Evolutionary conservation across 768 basidiomycete species (phyloP).

Genomic region (Rhodotorula toruloides): DNA sequence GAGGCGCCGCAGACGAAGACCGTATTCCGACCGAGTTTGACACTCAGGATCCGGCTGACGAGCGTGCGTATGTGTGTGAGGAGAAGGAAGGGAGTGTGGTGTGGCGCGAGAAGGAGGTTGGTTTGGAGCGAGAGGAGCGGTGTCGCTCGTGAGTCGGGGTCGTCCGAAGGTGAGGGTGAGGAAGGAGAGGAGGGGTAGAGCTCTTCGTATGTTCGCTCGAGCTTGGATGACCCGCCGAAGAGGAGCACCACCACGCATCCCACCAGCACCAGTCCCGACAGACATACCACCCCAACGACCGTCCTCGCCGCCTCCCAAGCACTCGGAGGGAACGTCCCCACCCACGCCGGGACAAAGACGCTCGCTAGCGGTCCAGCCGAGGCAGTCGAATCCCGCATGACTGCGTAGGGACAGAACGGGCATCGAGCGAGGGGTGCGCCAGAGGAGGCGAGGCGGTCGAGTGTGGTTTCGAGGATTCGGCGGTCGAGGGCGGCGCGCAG

Average conservation of each 20-base stretch:
- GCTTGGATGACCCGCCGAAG: no score
- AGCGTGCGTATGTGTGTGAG: background rate
- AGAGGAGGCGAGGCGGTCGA: background rate
- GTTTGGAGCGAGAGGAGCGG: background rate
- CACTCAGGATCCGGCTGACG: background rate
- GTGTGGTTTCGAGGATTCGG: background rate
- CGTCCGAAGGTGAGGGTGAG: background rate
- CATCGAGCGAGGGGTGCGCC: background rate
- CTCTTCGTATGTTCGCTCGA: no score
- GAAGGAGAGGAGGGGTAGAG: background rate
- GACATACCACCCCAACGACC: no score
- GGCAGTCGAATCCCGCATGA: background rate
- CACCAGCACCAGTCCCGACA: no score
- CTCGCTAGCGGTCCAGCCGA: background rate
- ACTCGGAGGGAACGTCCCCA: background rate
- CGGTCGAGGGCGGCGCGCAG: background rate
- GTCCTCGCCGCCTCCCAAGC: no score
- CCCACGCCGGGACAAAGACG: slow-evolving; percentile 1
- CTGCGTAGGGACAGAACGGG: slow-evolving; percentile 14
- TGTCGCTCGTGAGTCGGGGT: background rate
- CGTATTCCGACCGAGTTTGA: background rate
- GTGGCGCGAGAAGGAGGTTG: slow-evolving; percentile 1
- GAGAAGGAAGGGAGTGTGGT: background rate
- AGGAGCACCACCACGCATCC: no score
- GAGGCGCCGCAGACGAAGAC: slow-evolving; percentile 10